These are phyloP conservation scores for Phytopythium chamaehyphon DNA, from an alignment of 352 stramenopile genomes.

Conservation along the genomic window DNA sequence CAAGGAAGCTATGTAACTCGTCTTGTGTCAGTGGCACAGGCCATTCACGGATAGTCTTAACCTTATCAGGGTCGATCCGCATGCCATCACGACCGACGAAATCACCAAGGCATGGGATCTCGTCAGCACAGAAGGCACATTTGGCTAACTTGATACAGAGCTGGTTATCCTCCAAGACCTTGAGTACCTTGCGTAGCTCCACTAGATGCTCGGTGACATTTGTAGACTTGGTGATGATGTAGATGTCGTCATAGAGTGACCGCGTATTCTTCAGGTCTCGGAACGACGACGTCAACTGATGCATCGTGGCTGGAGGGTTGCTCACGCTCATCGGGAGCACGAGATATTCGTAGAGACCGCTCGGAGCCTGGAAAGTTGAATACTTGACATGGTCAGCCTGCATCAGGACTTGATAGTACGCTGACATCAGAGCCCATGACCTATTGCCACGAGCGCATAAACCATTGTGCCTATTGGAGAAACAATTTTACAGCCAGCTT, in stretches of 20 bases:
- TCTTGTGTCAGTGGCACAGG: constrained; percentile 1
- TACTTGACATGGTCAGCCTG: constrained; percentile 12
- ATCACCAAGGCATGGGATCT: constrained; percentile 24
- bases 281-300: constrained; percentile 6
- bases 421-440: no score
- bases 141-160: constrained; percentile 26
- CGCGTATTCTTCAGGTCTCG: background rate
- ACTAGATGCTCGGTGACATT: constrained; percentile 4
- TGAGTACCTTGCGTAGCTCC: constrained; percentile 1
- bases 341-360: constrained; percentile 18
- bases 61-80: constrained; percentile 16
- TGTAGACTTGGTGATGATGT: constrained; percentile 11
- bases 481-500: no score
- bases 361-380: constrained; percentile 13
- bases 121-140: constrained; percentile 17
- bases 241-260: constrained; percentile 4
- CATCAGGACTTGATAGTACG: constrained; percentile 25
- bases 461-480: no score
- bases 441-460: no score
- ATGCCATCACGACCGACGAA: constrained; percentile 18
- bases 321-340: constrained; percentile 16
- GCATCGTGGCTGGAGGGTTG: constrained; percentile 8
- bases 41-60: constrained; percentile 14
- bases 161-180: constrained; percentile 2
- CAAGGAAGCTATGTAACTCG: no score